These are phyloP conservation scores for Candida ponderosae DNA, from an alignment of 805 yeast genomes.

Conservation along the genomic window DNA sequence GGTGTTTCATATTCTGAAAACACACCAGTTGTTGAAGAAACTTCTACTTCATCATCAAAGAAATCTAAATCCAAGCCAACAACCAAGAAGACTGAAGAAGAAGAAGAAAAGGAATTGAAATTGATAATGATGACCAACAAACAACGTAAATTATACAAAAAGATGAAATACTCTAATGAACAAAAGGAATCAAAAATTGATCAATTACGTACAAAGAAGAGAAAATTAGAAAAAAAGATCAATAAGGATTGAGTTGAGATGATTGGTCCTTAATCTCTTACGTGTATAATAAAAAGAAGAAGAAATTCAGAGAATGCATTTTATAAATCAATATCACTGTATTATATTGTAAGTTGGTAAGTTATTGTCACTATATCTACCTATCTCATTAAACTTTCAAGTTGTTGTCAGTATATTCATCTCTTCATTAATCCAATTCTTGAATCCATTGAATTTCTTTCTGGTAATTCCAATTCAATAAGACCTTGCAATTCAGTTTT, in stretches of 20 bases:
- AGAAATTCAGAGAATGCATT: not conserved
- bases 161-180: constrained; percentile 87
- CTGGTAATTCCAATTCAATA: constrained; percentile 65
- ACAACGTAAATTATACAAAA: constrained; percentile 87
- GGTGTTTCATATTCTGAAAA: constrained; percentile 74
- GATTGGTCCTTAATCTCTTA: too few species aligned
- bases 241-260: constrained; percentile 19
- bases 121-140: constrained; percentile 97
- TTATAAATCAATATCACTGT: too few species aligned
- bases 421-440: constrained; percentile 32
- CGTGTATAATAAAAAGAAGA: too few species aligned
- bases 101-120: constrained; percentile 83
- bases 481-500: constrained; percentile 64
- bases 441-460: constrained; percentile 75
- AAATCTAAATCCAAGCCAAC: constrained; percentile 29
- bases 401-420: too few species aligned
- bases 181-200: constrained; percentile 75
- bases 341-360: too few species aligned
- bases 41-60: constrained; percentile 27
- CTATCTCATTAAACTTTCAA: too few species aligned
- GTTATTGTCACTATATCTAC: too few species aligned
- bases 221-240: constrained; percentile 61
- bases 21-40: constrained; percentile 30
- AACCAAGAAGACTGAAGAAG: constrained; percentile 35
- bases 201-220: constrained; percentile 58